Evolutionary conservation across 2,329 filamentous ascomycete genomes (phyloP).

Genomic region (Curvularia eragrostidis): DNA sequence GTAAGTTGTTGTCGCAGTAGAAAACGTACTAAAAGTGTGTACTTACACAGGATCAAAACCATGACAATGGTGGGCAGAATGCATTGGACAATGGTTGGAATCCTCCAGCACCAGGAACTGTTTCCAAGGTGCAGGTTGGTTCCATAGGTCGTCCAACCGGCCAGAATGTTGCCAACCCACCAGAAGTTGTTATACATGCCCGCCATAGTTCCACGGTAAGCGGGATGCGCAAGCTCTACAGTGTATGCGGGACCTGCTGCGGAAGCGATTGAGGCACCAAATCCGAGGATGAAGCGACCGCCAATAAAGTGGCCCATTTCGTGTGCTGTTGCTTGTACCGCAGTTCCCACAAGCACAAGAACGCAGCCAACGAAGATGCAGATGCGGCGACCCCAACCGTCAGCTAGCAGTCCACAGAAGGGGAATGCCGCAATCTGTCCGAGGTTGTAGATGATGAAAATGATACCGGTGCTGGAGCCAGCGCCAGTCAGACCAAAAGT

Average conservation of each 20-base stretch:
- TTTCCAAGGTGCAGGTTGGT: conserved; percentile 48
- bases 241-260: conserved; percentile 65
- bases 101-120: conserved; percentile 61
- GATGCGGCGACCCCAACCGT: conserved; percentile 57
- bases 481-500: conserved; percentile 58
- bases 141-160: conserved; percentile 60
- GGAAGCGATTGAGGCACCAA: conserved; percentile 63
- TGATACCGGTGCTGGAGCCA: conserved; percentile 59
- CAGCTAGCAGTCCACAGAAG: conserved; percentile 50
- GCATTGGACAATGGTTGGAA: conserved; percentile 44
- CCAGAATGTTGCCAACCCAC: conserved; percentile 60
- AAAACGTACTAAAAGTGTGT: background rate
- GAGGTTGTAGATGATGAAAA: conserved; percentile 55
- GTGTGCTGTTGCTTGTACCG: conserved; percentile 59
- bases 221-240: conserved; percentile 67
- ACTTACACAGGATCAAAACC: conserved; percentile 51
- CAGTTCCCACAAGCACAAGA: conserved; percentile 61
- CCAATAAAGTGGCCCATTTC: conserved; percentile 61
- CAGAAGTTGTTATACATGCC: conserved; percentile 61
- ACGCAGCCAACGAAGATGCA: conserved; percentile 64
- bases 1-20: background rate
- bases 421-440: conserved; percentile 61
- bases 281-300: conserved; percentile 51
- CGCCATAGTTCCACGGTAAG: conserved; percentile 65
- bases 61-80: conserved; percentile 52